Base-by-base conservation (phyloP, 2,329 filamentous ascomycete species). In the Mycogone perniciosa region DNA sequence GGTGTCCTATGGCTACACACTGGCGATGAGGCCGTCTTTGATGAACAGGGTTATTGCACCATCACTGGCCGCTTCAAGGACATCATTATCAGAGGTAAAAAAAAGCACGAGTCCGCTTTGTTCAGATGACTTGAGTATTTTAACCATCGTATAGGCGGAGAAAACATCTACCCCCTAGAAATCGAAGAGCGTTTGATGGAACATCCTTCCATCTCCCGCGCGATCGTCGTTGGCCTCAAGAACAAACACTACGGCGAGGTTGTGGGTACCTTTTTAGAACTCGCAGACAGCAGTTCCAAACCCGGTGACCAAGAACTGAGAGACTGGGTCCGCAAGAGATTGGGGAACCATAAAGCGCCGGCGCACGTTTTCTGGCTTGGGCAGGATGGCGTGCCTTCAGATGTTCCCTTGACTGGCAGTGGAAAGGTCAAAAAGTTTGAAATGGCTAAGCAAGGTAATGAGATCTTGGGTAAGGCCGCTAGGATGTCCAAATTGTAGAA, bases 51-150 rank as follows among this genome's bases (percentile, higher is more conserved):
- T 0, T 88, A 87, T 62, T 88, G 85, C 57, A 76, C 73, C 6
- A 89, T 90, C 57, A 89, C 86, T 0, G 86, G 86, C 1, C 74
- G 86, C 20, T 88, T 88, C 69, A 89, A 89, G 69, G 86, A 90
- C 53, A 88, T 89, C 34, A 88, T 89, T 52, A 89, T 89, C 54
- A 74, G 86, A 59, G 86, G 82, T 75, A 59, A 48, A 13, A 9
- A 20, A 2, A 4, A 37, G 4, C 9, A 1, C 2, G 30, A 8
- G 7, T 27, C n/a, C 7, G 1, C 8, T 31, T 13, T 35, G 11
- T 38, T 38, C 10, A 6, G 11, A 5, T 26, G 20, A 8, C 2
- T 5, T 6, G 4, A 10, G 10, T 34, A 11, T 20, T 37, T 6
- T 45, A n/a, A 40, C 27, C 4, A 8, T 10, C 27, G 13, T 44